phyloP scores from a whole-genome alignment of 2,329 filamentous ascomycete genomes.

The Aspergillus udagawae region DNA sequence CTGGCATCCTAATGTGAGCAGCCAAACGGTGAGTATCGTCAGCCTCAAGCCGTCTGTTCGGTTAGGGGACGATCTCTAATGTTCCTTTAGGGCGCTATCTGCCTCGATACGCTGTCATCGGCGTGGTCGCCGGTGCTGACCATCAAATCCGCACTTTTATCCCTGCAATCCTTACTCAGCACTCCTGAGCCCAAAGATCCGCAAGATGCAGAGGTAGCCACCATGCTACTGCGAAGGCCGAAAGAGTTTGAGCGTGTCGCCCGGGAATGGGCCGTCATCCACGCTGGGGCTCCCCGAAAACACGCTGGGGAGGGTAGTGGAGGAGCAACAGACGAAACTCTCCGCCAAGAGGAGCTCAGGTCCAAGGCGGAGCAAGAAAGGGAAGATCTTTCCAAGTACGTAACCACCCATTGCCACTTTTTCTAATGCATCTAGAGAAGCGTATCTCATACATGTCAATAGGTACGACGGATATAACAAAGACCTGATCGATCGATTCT shows the following conservation, averaged over 20 bases:
- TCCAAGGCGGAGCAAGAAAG: constrained; percentile 55
- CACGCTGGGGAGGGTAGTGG: constrained; percentile 53
- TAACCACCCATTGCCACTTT: neutral
- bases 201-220: constrained; percentile 91
- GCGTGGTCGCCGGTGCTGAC: constrained; percentile 96
- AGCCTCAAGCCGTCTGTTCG: neutral
- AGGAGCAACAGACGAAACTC: constrained; percentile 50
- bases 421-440: neutral
- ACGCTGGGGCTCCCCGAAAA: constrained; percentile 69
- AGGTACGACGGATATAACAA: constrained; percentile 88
- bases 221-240: constrained; percentile 77
- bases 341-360: constrained; percentile 52
- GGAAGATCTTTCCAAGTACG: constrained; percentile 53
- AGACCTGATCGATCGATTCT: constrained; percentile 76
- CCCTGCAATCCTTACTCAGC: constrained; percentile 86
- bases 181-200: constrained; percentile 94
- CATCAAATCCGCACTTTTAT: constrained; percentile 91
- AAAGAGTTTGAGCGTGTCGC: constrained; percentile 76
- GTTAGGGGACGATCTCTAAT: neutral
- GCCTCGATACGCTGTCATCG: constrained; percentile 81
- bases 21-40: constrained; percentile 67
- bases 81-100: constrained; percentile 76
- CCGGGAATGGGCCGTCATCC: constrained; percentile 81
- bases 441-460: constrained; percentile 26
- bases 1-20: constrained; percentile 97